These are phyloP conservation scores for Fulvia fulva DNA, from an alignment of 2,329 filamentous ascomycete species.

Conservation along the genomic window DNA sequence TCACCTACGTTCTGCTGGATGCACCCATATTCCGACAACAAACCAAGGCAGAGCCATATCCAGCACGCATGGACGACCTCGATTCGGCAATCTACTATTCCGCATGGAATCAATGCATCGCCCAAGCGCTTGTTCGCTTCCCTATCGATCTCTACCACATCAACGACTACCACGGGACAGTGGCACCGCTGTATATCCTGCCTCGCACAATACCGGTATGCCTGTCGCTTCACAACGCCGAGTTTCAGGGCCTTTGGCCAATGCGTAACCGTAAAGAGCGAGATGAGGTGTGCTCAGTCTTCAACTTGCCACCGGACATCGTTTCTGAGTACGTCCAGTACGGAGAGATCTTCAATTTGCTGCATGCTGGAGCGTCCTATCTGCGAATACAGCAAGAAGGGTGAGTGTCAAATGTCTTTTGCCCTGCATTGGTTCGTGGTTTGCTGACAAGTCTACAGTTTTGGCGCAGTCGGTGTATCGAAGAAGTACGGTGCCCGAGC, in stretches of 20 bases:
- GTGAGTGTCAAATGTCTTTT: no score
- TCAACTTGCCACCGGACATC: slow-evolving; percentile 54
- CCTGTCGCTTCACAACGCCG: slow-evolving; percentile 63
- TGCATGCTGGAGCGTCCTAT: slow-evolving; percentile 61
- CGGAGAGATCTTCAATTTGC: slow-evolving; percentile 62
- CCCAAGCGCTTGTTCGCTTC: slow-evolving; percentile 57
- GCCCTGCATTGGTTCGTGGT: no score
- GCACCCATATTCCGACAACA: slow-evolving; percentile 62
- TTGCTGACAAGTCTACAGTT: slow-evolving; percentile 28
- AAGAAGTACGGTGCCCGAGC: slow-evolving; percentile 64
- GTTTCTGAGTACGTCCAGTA: slow-evolving; percentile 62
- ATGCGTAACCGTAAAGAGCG: slow-evolving; percentile 58
- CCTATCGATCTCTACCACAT: slow-evolving; percentile 59
- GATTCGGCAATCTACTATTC: slow-evolving; percentile 64
- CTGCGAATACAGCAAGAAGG: slow-evolving; percentile 62
- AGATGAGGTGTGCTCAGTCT: slow-evolving; percentile 59
- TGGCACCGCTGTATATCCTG: slow-evolving; percentile 60
- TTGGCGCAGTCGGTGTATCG: slow-evolving; percentile 63
- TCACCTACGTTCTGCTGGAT: slow-evolving; percentile 63
- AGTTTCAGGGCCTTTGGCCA: slow-evolving; percentile 65
- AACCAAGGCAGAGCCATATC: slow-evolving; percentile 59
- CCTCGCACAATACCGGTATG: slow-evolving; percentile 58
- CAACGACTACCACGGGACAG: slow-evolving; percentile 60
- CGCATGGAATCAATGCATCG: slow-evolving; percentile 66
- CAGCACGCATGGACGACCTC: slow-evolving; percentile 63